A percentile compares a stretch with the other conserved stretches of the same genome.
phyloP scores from a whole-genome alignment of 768 basidiomycete species.

The Mycena pura region DNA sequence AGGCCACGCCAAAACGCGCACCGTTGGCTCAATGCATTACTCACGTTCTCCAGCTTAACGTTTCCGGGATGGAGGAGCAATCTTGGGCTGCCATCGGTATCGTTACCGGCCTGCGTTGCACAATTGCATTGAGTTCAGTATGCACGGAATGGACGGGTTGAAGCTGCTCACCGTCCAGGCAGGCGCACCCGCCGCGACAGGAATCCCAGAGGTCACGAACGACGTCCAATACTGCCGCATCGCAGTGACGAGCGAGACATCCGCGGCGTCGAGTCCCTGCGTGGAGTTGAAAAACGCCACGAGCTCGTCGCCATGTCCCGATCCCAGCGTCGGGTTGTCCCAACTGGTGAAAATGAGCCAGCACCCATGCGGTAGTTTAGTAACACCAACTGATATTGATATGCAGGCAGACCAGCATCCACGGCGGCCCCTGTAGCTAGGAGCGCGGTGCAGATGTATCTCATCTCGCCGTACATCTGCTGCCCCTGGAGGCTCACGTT shows the following conservation, averaged over 20 bases:
- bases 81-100: constrained; percentile 34
- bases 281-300: constrained; percentile 41
- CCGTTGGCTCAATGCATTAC: constrained; percentile 26
- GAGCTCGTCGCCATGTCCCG: constrained; percentile 45
- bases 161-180: constrained; percentile 38
- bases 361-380: neutral
- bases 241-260: constrained; percentile 38
- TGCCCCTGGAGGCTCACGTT: constrained; percentile 48
- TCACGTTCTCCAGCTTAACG: constrained; percentile 32
- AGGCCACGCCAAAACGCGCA: constrained; percentile 41
- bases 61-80: constrained; percentile 37
- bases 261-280: constrained; percentile 30
- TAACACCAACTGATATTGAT: constrained; percentile 43
- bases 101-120: neutral
- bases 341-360: constrained; percentile 31
- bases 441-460: constrained; percentile 49
- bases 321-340: constrained; percentile 48
- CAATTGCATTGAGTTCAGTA: neutral
- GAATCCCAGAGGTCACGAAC: constrained; percentile 44
- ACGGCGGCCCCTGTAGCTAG: constrained; percentile 40
- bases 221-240: constrained; percentile 50
- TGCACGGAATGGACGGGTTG: too few species aligned
- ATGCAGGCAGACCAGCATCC: constrained; percentile 30
- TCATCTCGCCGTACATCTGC: constrained; percentile 53
- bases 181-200: constrained; percentile 28